Conservation (phyloP, 169 alveolate genomes). For the Cryptosporidium tyzzeri region DNA sequence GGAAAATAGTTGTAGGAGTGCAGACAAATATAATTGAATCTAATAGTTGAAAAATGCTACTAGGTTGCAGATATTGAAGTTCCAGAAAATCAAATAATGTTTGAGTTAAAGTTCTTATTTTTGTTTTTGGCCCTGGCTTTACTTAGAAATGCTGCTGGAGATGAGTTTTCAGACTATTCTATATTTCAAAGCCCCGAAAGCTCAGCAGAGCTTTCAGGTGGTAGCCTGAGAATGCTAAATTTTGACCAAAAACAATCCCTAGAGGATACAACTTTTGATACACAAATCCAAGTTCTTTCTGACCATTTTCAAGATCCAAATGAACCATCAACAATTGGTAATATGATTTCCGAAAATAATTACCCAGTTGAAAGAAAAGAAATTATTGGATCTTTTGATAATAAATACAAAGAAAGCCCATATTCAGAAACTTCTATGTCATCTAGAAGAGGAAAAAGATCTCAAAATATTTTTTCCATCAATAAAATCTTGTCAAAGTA, state of each 20-base stretch:
- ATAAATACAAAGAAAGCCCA: not conserved
- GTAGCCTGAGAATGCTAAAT: not conserved
- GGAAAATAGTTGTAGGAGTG: not conserved
- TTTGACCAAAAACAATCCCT: not conserved
- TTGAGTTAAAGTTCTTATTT: not conserved
- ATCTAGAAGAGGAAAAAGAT: not conserved
- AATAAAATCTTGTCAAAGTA: not conserved
- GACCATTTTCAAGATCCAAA: not conserved
- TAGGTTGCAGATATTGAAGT: not conserved
- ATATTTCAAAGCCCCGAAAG: not conserved
- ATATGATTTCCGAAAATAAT: not conserved
- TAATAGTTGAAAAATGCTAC: not conserved
- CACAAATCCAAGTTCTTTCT: not conserved
- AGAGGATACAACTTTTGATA: not conserved
- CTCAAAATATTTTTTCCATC: constrained; percentile 27
- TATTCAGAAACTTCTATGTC: not conserved
- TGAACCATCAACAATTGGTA: not conserved
- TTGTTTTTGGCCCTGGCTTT: not conserved
- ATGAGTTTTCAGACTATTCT: not conserved
- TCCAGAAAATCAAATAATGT: not conserved
- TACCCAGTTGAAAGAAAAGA: not conserved
- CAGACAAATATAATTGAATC: too few species aligned
- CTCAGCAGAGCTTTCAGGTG: not conserved
- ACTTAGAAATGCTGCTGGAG: not conserved
- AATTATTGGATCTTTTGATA: not conserved